phyloP scores from a whole-genome alignment of 2,329 filamentous ascomycete genomes.

The Alternaria atra region DNA sequence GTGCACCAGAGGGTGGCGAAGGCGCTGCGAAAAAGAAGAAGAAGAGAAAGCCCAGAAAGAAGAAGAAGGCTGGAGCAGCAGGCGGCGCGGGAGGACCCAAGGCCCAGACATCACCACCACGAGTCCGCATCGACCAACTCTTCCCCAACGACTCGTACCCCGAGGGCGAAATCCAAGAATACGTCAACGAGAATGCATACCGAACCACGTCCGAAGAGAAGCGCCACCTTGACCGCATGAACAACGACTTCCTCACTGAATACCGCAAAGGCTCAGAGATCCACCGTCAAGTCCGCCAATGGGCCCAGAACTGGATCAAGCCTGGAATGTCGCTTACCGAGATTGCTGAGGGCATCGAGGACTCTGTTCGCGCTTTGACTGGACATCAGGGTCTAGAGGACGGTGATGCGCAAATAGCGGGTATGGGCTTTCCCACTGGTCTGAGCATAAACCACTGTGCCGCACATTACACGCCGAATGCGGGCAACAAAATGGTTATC shows the following conservation, averaged over 20 bases:
- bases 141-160: conserved; percentile 79
- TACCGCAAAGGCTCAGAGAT: conserved; percentile 87
- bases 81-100: conserved; percentile 62
- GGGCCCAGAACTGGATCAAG: conserved; percentile 81
- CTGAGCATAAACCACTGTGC: conserved; percentile 85
- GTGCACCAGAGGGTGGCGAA: conserved; percentile 47
- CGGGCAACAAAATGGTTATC: conserved; percentile 79
- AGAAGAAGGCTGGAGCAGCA: conserved; percentile 64
- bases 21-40: conserved; percentile 76
- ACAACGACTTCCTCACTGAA: conserved; percentile 79
- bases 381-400: conserved; percentile 80
- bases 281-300: conserved; percentile 87
- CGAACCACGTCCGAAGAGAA: conserved; percentile 87
- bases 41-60: conserved; percentile 80
- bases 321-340: conserved; percentile 82
- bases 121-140: conserved; percentile 75
- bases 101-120: conserved; percentile 78
- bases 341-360: conserved; percentile 88
- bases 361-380: conserved; percentile 78
- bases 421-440: conserved; percentile 88
- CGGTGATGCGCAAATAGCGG: conserved; percentile 79
- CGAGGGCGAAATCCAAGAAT: conserved; percentile 80
- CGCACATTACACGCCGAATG: conserved; percentile 87
- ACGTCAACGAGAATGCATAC: conserved; percentile 77
- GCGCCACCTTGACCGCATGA: conserved; percentile 80